phyloP scores from a whole-genome alignment of 2,329 filamentous ascomycete species.

The Pseudocercospora crystallina region DNA sequence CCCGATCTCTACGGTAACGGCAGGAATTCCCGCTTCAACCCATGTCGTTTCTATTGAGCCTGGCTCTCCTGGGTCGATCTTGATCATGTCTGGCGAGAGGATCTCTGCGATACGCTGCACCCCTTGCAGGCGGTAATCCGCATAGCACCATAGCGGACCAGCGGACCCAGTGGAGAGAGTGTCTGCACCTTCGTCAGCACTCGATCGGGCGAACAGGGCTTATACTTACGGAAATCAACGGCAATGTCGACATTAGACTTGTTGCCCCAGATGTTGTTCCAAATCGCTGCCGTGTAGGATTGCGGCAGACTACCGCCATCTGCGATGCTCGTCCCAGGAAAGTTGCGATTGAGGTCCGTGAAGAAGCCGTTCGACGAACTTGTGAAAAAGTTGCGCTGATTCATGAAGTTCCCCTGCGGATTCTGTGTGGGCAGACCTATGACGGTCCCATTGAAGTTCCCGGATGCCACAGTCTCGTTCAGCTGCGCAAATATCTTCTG shows the following conservation, averaged over 20 bases:
- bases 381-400: slow-evolving; percentile 42
- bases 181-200: slow-evolving; percentile 21
- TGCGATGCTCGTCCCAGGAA: slow-evolving; percentile 54
- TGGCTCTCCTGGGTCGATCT: slow-evolving; percentile 41
- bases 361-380: slow-evolving; percentile 49
- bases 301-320: slow-evolving; percentile 21
- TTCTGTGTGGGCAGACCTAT: slow-evolving; percentile 43
- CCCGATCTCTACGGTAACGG: slow-evolving; percentile 42
- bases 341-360: slow-evolving; percentile 59
- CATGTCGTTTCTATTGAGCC: slow-evolving; percentile 43
- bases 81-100: slow-evolving; percentile 40
- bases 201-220: background rate
- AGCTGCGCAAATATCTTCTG: slow-evolving; percentile 38
- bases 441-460: slow-evolving; percentile 31
- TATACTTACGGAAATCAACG: slow-evolving; percentile 33
- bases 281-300: slow-evolving; percentile 36
- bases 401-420: slow-evolving; percentile 41
- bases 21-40: slow-evolving; percentile 36
- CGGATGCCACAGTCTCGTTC: slow-evolving; percentile 36
- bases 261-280: slow-evolving; percentile 41
- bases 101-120: slow-evolving; percentile 42
- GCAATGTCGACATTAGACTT: slow-evolving; percentile 40
- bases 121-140: slow-evolving; percentile 39
- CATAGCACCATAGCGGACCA: slow-evolving; percentile 42
- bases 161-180: slow-evolving; percentile 39